phyloP scores from a whole-genome alignment of 176 grass and related monocot species.

The Melocanna baccifera region DNA sequence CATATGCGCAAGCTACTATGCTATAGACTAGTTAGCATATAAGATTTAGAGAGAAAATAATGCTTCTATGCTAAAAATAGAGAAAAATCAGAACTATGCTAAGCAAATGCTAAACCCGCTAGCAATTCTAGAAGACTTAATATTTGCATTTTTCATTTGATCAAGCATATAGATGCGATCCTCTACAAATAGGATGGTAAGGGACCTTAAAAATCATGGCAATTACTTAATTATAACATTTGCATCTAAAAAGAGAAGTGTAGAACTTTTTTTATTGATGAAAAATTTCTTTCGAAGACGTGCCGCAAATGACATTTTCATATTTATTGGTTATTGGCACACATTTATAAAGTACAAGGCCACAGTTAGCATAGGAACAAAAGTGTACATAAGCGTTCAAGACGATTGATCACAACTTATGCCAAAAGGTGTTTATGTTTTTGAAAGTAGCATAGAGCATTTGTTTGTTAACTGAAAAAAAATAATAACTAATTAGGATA shows the following conservation, averaged over 20 bases:
- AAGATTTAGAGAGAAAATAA: not conserved
- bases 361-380: not conserved
- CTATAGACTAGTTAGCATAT: not conserved
- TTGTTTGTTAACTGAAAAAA: not conserved
- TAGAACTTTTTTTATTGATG: not conserved
- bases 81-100: not conserved
- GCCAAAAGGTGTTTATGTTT: not conserved
- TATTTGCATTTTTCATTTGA: not conserved
- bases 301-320: not conserved
- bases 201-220: not conserved
- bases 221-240: not conserved
- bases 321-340: not conserved
- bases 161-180: not conserved
- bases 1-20: not conserved
- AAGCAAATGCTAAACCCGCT: not conserved
- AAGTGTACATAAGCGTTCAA: not conserved
- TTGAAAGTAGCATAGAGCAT: not conserved
- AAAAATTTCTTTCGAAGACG: not conserved
- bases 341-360: not conserved
- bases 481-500: not conserved
- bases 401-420: not conserved
- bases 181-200: not conserved
- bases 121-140: not conserved
- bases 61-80: not conserved
- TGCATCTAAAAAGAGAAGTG: too few relatives aligned